Conservation (phyloP, 176 grass and related monocot species). For the Aegilops longissima region DNA sequence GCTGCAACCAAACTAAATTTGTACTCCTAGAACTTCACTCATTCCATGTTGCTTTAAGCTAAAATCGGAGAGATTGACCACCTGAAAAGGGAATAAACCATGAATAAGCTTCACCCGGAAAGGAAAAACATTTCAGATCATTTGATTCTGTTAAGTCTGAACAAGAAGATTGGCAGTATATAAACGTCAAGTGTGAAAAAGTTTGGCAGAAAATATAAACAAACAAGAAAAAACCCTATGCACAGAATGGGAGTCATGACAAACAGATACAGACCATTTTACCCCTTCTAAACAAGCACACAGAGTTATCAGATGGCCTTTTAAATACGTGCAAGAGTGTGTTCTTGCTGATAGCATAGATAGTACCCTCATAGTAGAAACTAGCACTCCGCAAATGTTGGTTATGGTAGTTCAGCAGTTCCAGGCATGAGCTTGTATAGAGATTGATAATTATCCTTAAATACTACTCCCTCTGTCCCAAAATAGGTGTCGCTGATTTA, state of each 20-base stretch:
- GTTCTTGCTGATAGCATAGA: constrained; percentile 6
- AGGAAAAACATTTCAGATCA: background rate
- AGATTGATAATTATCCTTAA: background rate
- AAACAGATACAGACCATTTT: background rate
- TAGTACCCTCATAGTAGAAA: background rate
- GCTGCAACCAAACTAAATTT: background rate
- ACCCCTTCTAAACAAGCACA: background rate
- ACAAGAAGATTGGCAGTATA: background rate
- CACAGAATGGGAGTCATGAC: background rate
- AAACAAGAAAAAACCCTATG: background rate
- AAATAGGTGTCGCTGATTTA: too few species aligned
- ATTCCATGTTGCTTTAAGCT: background rate
- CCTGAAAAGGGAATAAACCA: background rate
- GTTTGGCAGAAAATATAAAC: background rate
- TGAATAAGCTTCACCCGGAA: background rate
- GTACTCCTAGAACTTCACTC: background rate
- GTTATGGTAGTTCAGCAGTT: too few species aligned
- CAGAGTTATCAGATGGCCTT: background rate
- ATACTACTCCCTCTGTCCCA: background rate
- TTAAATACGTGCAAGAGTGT: too few species aligned
- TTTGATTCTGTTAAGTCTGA: background rate
- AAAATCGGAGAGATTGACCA: constrained; percentile 25
- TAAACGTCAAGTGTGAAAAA: too few species aligned
- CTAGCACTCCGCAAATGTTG: background rate
- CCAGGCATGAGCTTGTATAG: background rate